A percentile compares a stretch with the other conserved stretches of the same genome.
phyloP scores from a whole-genome alignment of 805 yeast genomes.

The Metschnikowia similis region DNA sequence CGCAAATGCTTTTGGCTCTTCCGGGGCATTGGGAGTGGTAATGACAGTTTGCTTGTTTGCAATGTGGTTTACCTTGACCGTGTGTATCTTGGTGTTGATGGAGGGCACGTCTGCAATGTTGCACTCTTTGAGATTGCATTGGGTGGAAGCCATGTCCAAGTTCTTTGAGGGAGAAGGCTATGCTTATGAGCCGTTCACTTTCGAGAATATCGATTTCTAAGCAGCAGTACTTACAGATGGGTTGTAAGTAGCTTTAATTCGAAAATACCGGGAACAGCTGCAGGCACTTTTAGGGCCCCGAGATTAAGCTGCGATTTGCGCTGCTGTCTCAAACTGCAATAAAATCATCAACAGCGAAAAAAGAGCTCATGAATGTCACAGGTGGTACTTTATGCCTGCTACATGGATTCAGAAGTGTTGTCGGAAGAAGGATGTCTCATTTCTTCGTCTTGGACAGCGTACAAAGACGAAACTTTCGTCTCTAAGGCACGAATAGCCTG shows the following conservation, averaged over 20 bases:
- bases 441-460: background rate
- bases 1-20: slow-evolving; percentile 53
- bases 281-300: no score
- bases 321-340: no score
- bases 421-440: background rate
- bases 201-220: slow-evolving; percentile 22
- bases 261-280: no score
- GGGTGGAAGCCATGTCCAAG: slow-evolving; percentile 83
- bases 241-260: no score
- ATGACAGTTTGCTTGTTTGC: slow-evolving; percentile 61
- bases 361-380: background rate
- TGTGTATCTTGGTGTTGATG: slow-evolving; percentile 67
- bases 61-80: slow-evolving; percentile 72
- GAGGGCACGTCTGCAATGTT: slow-evolving; percentile 86
- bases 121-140: slow-evolving; percentile 70
- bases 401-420: background rate
- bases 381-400: background rate
- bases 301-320: no score
- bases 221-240: background rate
- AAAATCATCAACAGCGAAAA: background rate
- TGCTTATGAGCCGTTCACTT: slow-evolving; percentile 61
- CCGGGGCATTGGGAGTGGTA: slow-evolving; percentile 52
- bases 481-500: background rate
- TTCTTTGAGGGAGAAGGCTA: slow-evolving; percentile 75
- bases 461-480: background rate